phyloP scores from a whole-genome alignment of 306 rosid genomes.

The Lathyrus sativus region DNA sequence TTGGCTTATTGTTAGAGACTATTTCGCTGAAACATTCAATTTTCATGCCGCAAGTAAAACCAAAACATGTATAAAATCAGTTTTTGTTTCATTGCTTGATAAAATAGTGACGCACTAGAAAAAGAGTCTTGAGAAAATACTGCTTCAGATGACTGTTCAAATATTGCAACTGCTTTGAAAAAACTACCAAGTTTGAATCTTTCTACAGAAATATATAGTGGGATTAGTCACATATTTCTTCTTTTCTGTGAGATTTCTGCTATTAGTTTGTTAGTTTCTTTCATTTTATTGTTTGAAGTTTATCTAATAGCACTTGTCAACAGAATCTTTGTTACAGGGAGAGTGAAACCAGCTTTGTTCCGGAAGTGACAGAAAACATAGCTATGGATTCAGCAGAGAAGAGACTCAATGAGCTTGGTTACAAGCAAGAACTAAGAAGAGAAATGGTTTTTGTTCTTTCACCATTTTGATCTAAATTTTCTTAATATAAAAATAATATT shows the following conservation, averaged over 20 bases:
- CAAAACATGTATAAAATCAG: constrained; percentile 1
- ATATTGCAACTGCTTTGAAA: constrained; percentile 21
- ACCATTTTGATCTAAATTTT: not conserved
- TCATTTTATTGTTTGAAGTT: not conserved
- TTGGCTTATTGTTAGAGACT: not conserved
- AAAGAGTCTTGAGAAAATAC: not conserved
- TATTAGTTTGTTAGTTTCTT: not conserved
- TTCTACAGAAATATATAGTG: constrained; percentile 27
- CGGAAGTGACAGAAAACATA: constrained; percentile 27
- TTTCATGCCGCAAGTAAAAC: constrained; percentile 1
- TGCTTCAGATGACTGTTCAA: constrained; percentile 20
- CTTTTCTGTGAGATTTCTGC: not conserved
- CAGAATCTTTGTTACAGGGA: constrained; percentile 34
- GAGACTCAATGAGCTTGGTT: constrained; percentile 81
- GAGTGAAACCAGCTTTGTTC: constrained; percentile 17
- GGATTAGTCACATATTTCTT: constrained; percentile 20
- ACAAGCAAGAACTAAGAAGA: constrained; percentile 88
- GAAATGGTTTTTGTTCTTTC: constrained; percentile 55
- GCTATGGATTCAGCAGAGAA: constrained; percentile 75
- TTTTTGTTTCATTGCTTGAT: constrained; percentile 16
- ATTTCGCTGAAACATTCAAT: not conserved
- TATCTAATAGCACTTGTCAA: not conserved
- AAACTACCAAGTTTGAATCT: constrained; percentile 19
- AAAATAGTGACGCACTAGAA: constrained; percentile 17
- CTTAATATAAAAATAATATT: not conserved